A percentile compares a stretch with the other conserved stretches of the same genome.
Conservation (phyloP, 345 rosid genomes). For the Brassica cretica region DNA sequence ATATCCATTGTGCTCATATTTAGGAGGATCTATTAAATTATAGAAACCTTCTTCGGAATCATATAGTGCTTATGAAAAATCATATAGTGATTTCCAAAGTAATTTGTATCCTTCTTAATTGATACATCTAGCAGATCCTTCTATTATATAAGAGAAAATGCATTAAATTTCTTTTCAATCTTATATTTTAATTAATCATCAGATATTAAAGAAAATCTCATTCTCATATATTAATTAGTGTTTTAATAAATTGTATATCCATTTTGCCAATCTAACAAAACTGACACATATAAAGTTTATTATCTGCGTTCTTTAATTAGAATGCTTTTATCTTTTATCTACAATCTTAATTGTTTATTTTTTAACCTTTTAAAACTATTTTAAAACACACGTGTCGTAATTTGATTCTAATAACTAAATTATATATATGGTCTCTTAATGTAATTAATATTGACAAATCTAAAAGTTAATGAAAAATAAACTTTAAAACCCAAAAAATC, state of each 20-base stretch:
- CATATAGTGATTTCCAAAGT: no score
- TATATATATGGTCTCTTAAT: background rate
- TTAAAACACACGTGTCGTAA: background rate
- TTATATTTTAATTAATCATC: no score
- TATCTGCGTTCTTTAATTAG: background rate
- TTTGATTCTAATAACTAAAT: no score
- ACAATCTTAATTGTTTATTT: background rate
- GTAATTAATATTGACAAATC: background rate
- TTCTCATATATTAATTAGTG: background rate
- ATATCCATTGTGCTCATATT: background rate
- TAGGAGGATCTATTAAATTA: background rate
- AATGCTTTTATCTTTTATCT: background rate
- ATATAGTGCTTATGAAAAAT: no score
- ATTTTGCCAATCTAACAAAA: background rate
- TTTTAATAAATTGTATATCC: background rate
- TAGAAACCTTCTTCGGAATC: no score
- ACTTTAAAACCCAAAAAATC: background rate
- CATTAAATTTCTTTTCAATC: background rate
- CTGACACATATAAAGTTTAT: no score
- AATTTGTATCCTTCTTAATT: background rate
- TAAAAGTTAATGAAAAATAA: background rate
- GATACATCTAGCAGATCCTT: background rate
- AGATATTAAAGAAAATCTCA: background rate
- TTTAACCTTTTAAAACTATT: no score
- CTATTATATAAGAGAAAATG: background rate